Percentiles rank a stretch among this genome's conserved stretches.
Conservation (phyloP, 768 basidiomycete species). For the Kwoniella mangroviensis region DNA sequence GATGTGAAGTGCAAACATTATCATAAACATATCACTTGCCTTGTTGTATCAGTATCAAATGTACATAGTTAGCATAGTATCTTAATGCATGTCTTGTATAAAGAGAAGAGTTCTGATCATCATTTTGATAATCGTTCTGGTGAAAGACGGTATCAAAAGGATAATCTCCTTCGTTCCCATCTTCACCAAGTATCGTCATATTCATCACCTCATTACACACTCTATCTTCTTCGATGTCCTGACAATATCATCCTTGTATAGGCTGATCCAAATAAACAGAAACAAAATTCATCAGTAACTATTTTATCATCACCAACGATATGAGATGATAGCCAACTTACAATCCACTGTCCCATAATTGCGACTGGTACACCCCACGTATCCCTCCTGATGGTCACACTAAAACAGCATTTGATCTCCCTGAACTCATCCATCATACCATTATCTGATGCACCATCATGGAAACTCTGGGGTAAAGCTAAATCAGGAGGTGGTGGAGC, state of each 20-base stretch:
- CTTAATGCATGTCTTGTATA: neutral
- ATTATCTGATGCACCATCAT: slow-evolving; percentile 18
- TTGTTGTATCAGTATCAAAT: neutral
- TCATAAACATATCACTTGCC: neutral
- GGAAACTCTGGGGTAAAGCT: slow-evolving; percentile 22
- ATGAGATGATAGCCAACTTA: slow-evolving; percentile 21
- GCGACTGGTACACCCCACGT: slow-evolving; percentile 57
- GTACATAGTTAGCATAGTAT: neutral
- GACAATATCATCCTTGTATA: neutral
- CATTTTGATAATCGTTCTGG: too few species aligned
- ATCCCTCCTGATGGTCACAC: slow-evolving; percentile 58
- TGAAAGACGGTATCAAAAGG: too few species aligned
- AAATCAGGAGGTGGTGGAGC: slow-evolving; percentile 26
- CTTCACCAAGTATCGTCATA: too few species aligned
- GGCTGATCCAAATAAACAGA: neutral
- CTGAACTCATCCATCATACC: slow-evolving; percentile 35
- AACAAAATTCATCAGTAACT: neutral
- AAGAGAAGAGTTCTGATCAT: too few species aligned
- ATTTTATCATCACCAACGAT: neutral
- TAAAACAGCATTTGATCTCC: slow-evolving; percentile 57
- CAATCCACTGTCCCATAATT: slow-evolving; percentile 56
- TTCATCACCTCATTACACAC: too few species aligned
- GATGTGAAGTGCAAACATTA: neutral
- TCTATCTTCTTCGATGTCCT: too few species aligned
- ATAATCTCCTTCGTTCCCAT: too few species aligned